Evolutionary conservation across 305 asterid species (phyloP).

Genomic region (Andrographis paniculata): DNA sequence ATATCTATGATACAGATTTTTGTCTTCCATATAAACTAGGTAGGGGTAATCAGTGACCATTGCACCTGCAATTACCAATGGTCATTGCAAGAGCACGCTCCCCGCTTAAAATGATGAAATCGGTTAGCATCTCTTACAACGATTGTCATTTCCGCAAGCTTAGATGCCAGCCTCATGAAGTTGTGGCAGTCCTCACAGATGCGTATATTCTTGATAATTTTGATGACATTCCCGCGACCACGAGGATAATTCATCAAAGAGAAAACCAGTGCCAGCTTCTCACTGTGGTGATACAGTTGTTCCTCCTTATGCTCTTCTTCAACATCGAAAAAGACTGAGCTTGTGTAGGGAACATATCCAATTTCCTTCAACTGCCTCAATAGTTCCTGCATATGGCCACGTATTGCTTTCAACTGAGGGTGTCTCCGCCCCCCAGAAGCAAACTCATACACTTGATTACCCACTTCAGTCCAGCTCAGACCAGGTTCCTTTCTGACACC

Average conservation of each 20-base stretch:
- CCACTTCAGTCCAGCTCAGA: constrained; percentile 42
- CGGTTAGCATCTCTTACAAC: neutral
- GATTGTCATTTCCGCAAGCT: neutral
- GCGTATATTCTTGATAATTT: constrained; percentile 1
- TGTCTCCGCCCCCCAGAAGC: constrained; percentile 8
- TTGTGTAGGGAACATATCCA: neutral
- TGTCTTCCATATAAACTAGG: too few species aligned
- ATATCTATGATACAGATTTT: too few species aligned
- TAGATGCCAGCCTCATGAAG: constrained; percentile 1
- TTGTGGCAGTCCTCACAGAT: neutral
- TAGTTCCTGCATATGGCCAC: constrained; percentile 31
- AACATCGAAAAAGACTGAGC: constrained; percentile 45
- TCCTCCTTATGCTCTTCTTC: constrained; percentile 90
- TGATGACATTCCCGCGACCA: neutral
- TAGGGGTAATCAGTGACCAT: too few species aligned
- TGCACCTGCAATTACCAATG: constrained; percentile 1
- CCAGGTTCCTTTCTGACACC: constrained; percentile 72
- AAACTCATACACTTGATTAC: neutral
- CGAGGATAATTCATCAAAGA: constrained; percentile 1
- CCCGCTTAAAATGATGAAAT: neutral
- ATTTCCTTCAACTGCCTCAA: neutral
- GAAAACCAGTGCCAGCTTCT: constrained; percentile 38
- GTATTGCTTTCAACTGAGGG: constrained; percentile 29
- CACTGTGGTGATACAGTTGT: constrained; percentile 55
- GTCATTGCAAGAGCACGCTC: constrained; percentile 3